Evolutionary conservation across 2,329 filamentous ascomycete species (phyloP), one percentile per base, ranked within the genome.

Genomic region (Colletotrichum cereale): DNA sequence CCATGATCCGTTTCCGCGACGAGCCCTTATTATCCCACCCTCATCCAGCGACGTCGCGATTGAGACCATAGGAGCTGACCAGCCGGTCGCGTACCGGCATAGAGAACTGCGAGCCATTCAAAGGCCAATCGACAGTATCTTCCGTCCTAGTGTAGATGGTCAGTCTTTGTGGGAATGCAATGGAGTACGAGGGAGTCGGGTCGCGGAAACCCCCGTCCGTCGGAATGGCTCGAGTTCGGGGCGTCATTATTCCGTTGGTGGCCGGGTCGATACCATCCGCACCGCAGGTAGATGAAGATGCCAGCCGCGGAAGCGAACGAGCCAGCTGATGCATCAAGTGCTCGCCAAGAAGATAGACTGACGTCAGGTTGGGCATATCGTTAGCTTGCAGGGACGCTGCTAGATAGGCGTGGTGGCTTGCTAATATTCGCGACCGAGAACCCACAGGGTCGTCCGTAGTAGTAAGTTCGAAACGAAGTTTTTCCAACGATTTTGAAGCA

Each of bases 281-380:
- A 29, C 7, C 11, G 24, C 48, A 52, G 14, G 24, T 14, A 1
- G 10, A 29, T 31, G 26, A 6, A 18, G 10, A 52, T 31, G 26
- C 24, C 24, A 52, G 24, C 26, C 10, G 48, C 7, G 48, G 48
- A 18, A 2, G 7, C 48, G 24, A 31, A 2, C 31, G 26, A 11
- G 2, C 87, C 10, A 98, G 88, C 10, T 91, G 87, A 75, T 97
- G 94, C 2, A 94, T 91, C 78, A 98, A 97, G 61, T 89, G 86
- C 31, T 92, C 89, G 77, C 98, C 94, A 62, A 94, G 92, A 26
- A 98, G 96, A 79, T 97, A 98, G 10, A 98, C 87, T 29, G 91
- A 89, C 42, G 87, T 87, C 11, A 98, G 86, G 44, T 87, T 88
- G 1, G 94, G 94, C 7, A 98, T 86, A 10, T 89, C 88, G 73